Evolutionary conservation across 2,329 filamentous ascomycete genomes (phyloP), one percentile per base, ranked within the genome.

Genomic region (Paraphoma sp.): DNA sequence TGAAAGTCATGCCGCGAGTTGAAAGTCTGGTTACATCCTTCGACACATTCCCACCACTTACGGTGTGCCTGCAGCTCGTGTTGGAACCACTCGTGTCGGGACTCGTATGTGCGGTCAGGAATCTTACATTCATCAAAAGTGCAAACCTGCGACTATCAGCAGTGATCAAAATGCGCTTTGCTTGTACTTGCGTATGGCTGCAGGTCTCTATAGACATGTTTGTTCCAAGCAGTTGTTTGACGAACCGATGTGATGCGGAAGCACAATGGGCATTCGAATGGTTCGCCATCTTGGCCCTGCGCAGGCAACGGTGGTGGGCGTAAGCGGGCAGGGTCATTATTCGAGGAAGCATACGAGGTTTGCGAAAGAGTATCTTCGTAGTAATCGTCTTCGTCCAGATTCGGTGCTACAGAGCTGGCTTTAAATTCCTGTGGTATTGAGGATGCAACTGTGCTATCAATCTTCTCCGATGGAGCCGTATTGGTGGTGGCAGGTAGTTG

Each of bases 221-320:
- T 65, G 44, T 66, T 51, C 66, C 66, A 70, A 5, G 58, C 57
- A 14, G 42, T 30, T 33, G 40, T 28, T 30, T 51, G 56, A 16
- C 31, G 33, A 7, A 64, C 52, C 28, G 57, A 56, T 23, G 56
- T 61, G 29, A 74, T 55, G 6, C 55, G 57, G 48, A 59, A 70
- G 54, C 71, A 74, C 31, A 71, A 59, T 9, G 69, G 67, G 54
- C 71, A 75, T 56, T 71, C 64, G 46, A 74, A 75, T 4, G 65
- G 68, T 6, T 68, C 28, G n/a, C 62, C 65, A 31, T 67, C 47
- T 31, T 59, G 49, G 5, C 49, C 63, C 50, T 59, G 31, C 14
- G 62, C 50, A 17, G 70, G 69, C n/a, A 70, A 51, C 1, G 57
- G 49, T 17, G 69, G 67, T 4, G 69, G 59, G 6, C 51, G 63